Percentiles rank a stretch among this genome's conserved stretches.
Evolutionary conservation across 768 basidiomycete genomes (phyloP).

Genomic region (Boletus tylopilopsis): DNA sequence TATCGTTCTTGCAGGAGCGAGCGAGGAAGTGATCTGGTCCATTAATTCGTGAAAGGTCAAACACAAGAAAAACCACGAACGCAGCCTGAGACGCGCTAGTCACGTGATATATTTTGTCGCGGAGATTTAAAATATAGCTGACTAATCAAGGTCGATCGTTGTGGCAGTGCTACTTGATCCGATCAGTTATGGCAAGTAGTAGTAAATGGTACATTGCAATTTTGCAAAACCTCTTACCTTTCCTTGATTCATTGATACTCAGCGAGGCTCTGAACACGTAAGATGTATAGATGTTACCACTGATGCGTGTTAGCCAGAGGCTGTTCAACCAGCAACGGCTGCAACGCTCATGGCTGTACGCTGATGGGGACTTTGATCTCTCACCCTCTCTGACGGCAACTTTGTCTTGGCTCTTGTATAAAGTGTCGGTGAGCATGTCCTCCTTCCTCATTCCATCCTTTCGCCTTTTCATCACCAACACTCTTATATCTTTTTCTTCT

Average conservation of each 20-base stretch:
- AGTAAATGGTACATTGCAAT: no score
- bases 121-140: slow-evolving; percentile 1
- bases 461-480: not conserved
- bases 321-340: not conserved
- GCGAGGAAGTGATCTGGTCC: slow-evolving; percentile 69
- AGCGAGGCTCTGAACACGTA: no score
- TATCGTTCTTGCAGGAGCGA: slow-evolving; percentile 53
- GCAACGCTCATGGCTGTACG: no score
- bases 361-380: no score
- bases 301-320: no score
- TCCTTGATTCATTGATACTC: no score
- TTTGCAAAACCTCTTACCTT: no score
- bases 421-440: not conserved
- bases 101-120: slow-evolving; percentile 18
- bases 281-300: no score
- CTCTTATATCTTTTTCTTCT: not conserved
- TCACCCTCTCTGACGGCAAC: no score
- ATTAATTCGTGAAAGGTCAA: slow-evolving; percentile 34
- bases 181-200: no score
- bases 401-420: not conserved
- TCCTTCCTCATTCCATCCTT: not conserved
- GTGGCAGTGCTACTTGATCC: no score
- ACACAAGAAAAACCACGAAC: slow-evolving; percentile 6
- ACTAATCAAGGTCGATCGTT: not conserved
- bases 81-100: slow-evolving; percentile 25